Conservation (phyloP, 345 rosid species). For the Lenwebbia sp. region DNA sequence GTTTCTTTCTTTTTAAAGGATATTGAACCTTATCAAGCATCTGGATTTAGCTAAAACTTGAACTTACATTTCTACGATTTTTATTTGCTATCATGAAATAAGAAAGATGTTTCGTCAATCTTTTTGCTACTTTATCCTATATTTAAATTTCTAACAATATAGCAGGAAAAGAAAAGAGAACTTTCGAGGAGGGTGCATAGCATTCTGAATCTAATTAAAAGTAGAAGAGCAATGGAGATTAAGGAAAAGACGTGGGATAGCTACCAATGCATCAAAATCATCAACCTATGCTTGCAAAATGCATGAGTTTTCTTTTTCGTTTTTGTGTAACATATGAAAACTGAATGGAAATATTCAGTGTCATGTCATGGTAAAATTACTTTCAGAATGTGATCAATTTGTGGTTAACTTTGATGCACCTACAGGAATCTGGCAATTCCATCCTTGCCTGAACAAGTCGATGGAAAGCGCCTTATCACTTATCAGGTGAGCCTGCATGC, state of each 20-base stretch:
- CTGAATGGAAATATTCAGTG: background rate
- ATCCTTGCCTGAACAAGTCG: slow-evolving; percentile 44
- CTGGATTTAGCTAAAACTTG: background rate
- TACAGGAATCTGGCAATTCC: slow-evolving; percentile 23
- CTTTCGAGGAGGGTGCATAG: background rate
- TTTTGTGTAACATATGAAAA: background rate
- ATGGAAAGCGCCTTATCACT: slow-evolving; percentile 56
- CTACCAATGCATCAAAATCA: background rate
- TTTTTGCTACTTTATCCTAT: background rate
- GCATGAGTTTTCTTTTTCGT: background rate
- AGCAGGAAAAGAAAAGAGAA: background rate
- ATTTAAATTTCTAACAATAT: too few relatives aligned
- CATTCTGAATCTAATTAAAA: background rate
- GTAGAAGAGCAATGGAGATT: background rate
- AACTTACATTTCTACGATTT: background rate
- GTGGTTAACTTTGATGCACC: background rate
- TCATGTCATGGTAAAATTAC: background rate
- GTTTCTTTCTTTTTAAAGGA: background rate
- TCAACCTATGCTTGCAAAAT: background rate
- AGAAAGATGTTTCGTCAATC: background rate
- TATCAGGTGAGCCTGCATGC: slow-evolving; percentile 27
- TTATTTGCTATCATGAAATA: background rate
- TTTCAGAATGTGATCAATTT: background rate
- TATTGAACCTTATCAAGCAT: background rate
- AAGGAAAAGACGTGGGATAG: background rate